These are phyloP conservation scores for Euphorbia corollata DNA, from an alignment of 441 rosid species.

Conservation along the genomic window DNA sequence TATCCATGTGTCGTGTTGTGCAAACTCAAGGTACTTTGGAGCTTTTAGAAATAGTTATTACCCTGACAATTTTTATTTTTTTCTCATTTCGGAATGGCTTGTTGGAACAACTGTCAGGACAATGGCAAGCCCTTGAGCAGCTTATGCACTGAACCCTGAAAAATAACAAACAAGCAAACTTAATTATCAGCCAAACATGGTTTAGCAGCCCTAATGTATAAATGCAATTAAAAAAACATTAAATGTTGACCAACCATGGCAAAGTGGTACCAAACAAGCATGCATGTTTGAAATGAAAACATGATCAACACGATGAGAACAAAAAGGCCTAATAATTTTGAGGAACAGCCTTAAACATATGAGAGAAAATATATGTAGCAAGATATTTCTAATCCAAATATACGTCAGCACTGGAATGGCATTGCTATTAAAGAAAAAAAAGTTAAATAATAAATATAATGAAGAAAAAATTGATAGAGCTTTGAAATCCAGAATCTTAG, in stretches of 20 bases:
- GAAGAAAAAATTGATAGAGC: background rate
- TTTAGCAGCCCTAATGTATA: background rate
- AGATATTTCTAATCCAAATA: background rate
- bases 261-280: constrained; percentile 2
- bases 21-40: background rate
- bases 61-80: constrained; percentile 76
- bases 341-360: background rate
- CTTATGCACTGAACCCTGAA: constrained; percentile 79
- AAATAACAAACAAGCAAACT: constrained; percentile 6
- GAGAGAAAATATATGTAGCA: background rate
- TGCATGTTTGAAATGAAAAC: background rate
- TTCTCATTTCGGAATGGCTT: constrained; percentile 91
- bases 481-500: background rate
- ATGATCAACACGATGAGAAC: background rate
- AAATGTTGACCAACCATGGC: background rate
- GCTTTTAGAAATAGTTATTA: constrained; percentile 20
- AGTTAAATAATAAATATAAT: background rate
- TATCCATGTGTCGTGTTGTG: background rate
- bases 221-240: constrained; percentile 5
- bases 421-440: background rate
- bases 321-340: constrained; percentile 1
- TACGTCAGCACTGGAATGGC: background rate
- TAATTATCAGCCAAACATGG: background rate
- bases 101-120: constrained; percentile 76
- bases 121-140: constrained; percentile 81